phyloP scores from a whole-genome alignment of 495 filamentous ascomycete genomes.

The Penicillium coprophilum region DNA sequence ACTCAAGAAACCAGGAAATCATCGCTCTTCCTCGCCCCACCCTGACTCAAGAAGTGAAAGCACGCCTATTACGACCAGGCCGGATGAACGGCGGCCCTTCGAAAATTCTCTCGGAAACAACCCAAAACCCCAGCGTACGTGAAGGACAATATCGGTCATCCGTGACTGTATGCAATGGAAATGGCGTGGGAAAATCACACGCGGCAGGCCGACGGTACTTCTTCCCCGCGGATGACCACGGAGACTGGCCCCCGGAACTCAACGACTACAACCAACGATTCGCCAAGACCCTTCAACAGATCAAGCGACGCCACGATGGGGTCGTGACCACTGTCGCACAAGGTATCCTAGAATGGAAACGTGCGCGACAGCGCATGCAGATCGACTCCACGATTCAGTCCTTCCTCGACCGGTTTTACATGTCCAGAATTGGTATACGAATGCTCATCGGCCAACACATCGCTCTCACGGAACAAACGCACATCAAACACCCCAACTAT shows the following conservation, averaged over 20 bases:
- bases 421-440: conserved; percentile 98
- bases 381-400: conserved; percentile 95
- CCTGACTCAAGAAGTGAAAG: conserved; percentile 72
- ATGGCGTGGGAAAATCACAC: conserved; percentile 45
- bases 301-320: conserved; percentile 94
- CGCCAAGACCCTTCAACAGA: conserved; percentile 77
- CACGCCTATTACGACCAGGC: conserved; percentile 72
- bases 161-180: conserved; percentile 48
- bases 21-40: conserved; percentile 76
- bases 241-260: conserved; percentile 92
- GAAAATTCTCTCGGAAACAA: conserved; percentile 74
- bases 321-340: conserved; percentile 95
- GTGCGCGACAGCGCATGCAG: conserved; percentile 93
- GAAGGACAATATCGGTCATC: conserved; percentile 85
- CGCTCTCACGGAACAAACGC: conserved; percentile 87
- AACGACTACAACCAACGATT: conserved; percentile 93
- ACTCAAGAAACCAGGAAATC: conserved; percentile 65
- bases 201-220: conserved; percentile 72
- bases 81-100: conserved; percentile 58
- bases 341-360: conserved; percentile 96
- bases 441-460: conserved; percentile 99
- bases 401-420: conserved; percentile 98
- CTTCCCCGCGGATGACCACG: conserved; percentile 81
- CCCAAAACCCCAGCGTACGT: conserved; percentile 83
- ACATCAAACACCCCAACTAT: conserved; percentile 84